Conservation (phyloP, 2,329 filamentous ascomycete genomes). For the Pyrenochaeta sp. region DNA sequence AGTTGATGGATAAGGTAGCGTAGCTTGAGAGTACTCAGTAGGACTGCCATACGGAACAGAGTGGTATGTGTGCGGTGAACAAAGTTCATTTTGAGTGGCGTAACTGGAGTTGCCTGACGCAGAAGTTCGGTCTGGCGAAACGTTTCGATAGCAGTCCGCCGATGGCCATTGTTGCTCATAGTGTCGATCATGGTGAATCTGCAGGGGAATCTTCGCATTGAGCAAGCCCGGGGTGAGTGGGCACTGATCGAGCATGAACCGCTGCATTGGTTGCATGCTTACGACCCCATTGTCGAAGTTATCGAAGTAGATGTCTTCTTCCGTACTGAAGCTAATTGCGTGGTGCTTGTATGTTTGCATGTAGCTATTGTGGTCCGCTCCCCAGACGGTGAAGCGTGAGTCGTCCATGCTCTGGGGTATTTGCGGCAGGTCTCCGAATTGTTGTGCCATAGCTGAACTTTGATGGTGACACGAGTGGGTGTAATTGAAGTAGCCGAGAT, state of each 20-base stretch:
- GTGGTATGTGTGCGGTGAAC: slow-evolving; percentile 33
- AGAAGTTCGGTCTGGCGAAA: slow-evolving; percentile 47
- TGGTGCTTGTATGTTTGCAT: slow-evolving; percentile 23
- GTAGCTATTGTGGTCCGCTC: slow-evolving; percentile 18
- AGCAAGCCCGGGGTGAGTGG: slow-evolving; percentile 39
- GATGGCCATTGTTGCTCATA: slow-evolving; percentile 35
- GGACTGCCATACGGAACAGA: slow-evolving; percentile 28
- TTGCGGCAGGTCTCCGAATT: slow-evolving; percentile 43
- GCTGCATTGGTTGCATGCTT: slow-evolving; percentile 43
- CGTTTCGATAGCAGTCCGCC: slow-evolving; percentile 30
- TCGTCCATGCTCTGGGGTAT: slow-evolving; percentile 36
- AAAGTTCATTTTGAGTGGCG: slow-evolving; percentile 40
- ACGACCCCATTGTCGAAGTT: slow-evolving; percentile 28
- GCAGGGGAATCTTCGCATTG: slow-evolving; percentile 35
- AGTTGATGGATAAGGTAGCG: slow-evolving; percentile 26
- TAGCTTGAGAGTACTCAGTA: slow-evolving; percentile 23
- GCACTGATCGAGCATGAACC: slow-evolving; percentile 43
- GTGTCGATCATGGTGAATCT: slow-evolving; percentile 22
- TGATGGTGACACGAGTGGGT: slow-evolving; percentile 1
- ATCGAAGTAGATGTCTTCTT: slow-evolving; percentile 30
- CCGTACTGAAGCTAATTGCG: slow-evolving; percentile 13
- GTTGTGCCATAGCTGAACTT: slow-evolving; percentile 26
- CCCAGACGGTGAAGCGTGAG: slow-evolving; percentile 20
- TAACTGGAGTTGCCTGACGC: slow-evolving; percentile 43
- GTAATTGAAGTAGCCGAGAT: slow-evolving; percentile 1